Evolutionary conservation across 257 asterid genomes (phyloP).

Genomic region (Capsicum pubescens): DNA sequence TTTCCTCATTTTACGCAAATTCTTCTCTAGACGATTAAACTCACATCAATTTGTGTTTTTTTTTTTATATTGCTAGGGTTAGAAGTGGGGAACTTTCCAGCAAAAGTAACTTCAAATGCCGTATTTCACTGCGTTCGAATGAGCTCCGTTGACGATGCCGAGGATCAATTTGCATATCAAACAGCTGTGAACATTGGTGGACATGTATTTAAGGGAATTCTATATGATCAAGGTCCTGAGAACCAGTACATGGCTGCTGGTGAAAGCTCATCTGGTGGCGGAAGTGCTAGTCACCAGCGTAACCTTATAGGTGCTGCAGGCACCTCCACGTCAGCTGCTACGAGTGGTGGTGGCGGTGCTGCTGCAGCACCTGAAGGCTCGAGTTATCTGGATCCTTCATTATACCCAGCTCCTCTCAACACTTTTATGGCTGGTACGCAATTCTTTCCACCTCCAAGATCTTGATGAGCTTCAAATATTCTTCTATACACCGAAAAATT

Average conservation of each 20-base stretch:
- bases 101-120: constrained; percentile 76
- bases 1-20: constrained; percentile 26
- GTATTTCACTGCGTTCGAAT: constrained; percentile 87
- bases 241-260: constrained; percentile 66
- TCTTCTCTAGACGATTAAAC: not conserved
- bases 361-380: constrained; percentile 31
- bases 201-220: constrained; percentile 87
- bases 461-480: constrained; percentile 46
- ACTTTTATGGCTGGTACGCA: constrained; percentile 92
- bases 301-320: constrained; percentile 55
- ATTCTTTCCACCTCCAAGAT: constrained; percentile 95
- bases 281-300: constrained; percentile 67
- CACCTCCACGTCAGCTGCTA: constrained; percentile 40
- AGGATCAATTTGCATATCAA: constrained; percentile 83
- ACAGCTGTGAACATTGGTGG: constrained; percentile 93
- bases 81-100: constrained; percentile 80
- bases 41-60: not conserved
- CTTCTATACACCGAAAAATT: constrained; percentile 3
- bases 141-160: constrained; percentile 72
- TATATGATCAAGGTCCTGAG: constrained; percentile 89
- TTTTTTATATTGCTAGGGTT: constrained; percentile 56
- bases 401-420: constrained; percentile 69
- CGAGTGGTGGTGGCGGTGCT: constrained; percentile 38
- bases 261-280: constrained; percentile 82
- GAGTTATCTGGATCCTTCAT: constrained; percentile 60